phyloP scores from a whole-genome alignment of 257 asterid species.

The Gentiana dahurica region DNA sequence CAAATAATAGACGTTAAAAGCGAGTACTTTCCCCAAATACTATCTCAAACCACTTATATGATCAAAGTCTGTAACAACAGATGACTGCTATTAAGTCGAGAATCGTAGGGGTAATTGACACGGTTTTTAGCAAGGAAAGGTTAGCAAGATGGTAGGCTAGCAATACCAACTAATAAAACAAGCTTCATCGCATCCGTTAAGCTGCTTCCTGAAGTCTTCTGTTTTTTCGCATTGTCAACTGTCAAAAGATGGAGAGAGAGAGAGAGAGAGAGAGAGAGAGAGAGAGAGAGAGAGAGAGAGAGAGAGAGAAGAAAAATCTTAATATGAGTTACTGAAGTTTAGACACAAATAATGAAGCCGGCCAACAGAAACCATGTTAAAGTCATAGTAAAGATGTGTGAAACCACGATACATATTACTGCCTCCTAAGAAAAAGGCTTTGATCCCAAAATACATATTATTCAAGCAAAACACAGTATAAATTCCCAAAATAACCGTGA shows the following conservation, averaged over 20 bases:
- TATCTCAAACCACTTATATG: not conserved
- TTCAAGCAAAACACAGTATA: too few relatives aligned
- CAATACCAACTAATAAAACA: conserved; percentile 74
- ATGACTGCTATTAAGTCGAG: not conserved
- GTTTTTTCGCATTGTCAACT: conserved; percentile 49
- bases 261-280: conserved; percentile 14
- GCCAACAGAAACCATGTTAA: too few relatives aligned
- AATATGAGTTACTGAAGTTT: too few relatives aligned
- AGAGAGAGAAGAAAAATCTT: too few relatives aligned
- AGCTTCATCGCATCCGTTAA: conserved; percentile 84
- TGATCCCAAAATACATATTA: too few relatives aligned
- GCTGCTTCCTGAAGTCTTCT: conserved; percentile 47
- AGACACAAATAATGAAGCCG: too few relatives aligned
- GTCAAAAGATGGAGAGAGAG: conserved; percentile 20
- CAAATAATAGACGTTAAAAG: not conserved
- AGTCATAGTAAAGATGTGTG: too few relatives aligned
- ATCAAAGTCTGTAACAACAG: not conserved
- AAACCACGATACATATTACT: too few relatives aligned
- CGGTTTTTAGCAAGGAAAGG: not conserved
- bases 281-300: too few relatives aligned
- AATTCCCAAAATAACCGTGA: too few relatives aligned
- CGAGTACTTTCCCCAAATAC: not conserved
- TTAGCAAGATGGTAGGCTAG: not conserved
- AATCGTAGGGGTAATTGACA: not conserved
- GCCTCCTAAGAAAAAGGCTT: too few relatives aligned